Evolutionary conservation across 139 green algal genomes (phyloP).

Genomic region (Astrephomene gubernaculifera): DNA sequence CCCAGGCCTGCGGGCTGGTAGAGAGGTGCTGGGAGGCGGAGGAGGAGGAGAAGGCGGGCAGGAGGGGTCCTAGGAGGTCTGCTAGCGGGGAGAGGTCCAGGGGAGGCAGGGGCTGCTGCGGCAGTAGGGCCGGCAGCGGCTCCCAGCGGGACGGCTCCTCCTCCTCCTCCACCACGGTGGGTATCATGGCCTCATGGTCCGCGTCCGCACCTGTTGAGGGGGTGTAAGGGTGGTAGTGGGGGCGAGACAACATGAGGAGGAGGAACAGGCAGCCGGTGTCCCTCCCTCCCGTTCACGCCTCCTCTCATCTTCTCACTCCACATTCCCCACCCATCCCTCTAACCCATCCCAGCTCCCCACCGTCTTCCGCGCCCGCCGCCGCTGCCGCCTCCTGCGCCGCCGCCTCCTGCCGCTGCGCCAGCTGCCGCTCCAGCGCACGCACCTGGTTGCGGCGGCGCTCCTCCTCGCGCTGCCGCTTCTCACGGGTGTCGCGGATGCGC

Average conservation of each 20-base stretch:
- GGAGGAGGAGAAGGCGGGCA: too few species aligned
- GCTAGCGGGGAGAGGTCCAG: constrained; percentile 29
- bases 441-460: neutral
- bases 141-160: neutral
- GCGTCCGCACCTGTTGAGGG: neutral
- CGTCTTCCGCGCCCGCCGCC: too few species aligned
- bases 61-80: too few species aligned
- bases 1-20: neutral
- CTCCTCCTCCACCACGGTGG: neutral
- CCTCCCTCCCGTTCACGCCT: too few species aligned
- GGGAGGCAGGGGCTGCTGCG: neutral
- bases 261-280: too few species aligned
- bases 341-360: too few species aligned
- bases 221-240: too few species aligned
- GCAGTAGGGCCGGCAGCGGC: neutral
- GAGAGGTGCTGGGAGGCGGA: neutral
- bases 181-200: neutral
- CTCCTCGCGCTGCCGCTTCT: neutral
- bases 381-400: neutral
- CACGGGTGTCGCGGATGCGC: neutral
- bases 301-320: too few species aligned
- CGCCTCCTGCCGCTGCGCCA: neutral
- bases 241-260: too few species aligned
- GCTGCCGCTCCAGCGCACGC: neutral
- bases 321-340: too few species aligned